phyloP scores from a whole-genome alignment of 306 rosid genomes.

The Citrullus amarus region DNA sequence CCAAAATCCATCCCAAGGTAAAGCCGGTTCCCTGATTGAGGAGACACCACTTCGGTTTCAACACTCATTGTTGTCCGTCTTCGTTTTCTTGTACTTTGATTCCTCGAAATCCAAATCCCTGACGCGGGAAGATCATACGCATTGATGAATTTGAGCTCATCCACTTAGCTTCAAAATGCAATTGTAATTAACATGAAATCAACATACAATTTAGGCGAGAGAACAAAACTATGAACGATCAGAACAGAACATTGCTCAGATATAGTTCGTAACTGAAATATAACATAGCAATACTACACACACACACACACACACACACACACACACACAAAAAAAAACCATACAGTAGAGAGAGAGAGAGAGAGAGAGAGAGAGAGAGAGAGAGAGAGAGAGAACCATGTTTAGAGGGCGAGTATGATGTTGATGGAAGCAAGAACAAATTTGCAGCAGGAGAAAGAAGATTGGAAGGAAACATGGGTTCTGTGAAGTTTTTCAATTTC shows the following conservation, averaged over 20 bases:
- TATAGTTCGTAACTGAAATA: neutral
- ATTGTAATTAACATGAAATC: neutral
- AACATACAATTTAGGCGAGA: neutral
- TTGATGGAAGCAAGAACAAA: constrained; percentile 13
- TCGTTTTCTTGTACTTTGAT: constrained; percentile 17
- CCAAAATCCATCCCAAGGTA: constrained; percentile 93
- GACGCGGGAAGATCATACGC: neutral
- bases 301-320: too few relatives aligned
- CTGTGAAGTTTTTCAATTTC: neutral
- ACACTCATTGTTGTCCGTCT: constrained; percentile 26
- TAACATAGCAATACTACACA: neutral
- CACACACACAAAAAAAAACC: too few relatives aligned
- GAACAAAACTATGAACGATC: neutral
- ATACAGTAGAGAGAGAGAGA: neutral
- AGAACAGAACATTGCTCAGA: neutral
- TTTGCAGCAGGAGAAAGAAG: constrained; percentile 11
- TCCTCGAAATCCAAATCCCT: constrained; percentile 15
- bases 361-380: neutral
- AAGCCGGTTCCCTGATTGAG: constrained; percentile 27
- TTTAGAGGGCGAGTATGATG: constrained; percentile 9
- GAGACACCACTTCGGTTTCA: constrained; percentile 16
- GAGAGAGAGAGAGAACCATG: constrained; percentile 20
- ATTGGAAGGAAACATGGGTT: constrained; percentile 22
- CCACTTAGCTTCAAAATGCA: neutral
- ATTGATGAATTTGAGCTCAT: constrained; percentile 6